Percentiles rank a stretch among this genome's conserved stretches.
Conservation (phyloP, 208 protist species). For the Trypanosoma scelopori region DNA sequence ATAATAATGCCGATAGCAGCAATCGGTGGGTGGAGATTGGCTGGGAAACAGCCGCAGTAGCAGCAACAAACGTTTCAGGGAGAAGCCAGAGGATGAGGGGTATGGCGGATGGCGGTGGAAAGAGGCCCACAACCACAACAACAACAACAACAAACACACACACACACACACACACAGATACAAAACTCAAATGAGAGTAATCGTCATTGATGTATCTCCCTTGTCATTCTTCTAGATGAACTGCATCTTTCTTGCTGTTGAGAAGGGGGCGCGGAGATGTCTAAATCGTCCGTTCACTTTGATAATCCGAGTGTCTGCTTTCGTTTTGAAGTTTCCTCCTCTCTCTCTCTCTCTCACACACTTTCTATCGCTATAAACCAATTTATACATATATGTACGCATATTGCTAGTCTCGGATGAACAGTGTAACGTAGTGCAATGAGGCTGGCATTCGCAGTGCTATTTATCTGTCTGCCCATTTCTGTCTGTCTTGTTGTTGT, state of each 20-base stretch:
- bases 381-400: not conserved
- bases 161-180: not conserved
- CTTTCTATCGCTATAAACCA: too few species aligned
- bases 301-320: too few species aligned
- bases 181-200: not conserved
- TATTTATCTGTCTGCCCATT: not conserved
- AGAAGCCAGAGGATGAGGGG: too few species aligned
- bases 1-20: not conserved
- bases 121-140: not conserved
- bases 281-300: too few species aligned
- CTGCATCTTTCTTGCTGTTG: conserved; percentile 21
- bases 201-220: not conserved
- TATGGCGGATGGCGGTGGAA: too few species aligned
- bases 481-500: not conserved
- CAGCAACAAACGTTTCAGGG: too few species aligned
- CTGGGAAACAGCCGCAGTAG: conserved; percentile 2
- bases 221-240: too few species aligned
- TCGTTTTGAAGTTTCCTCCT: conserved; percentile 11
- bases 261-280: not conserved
- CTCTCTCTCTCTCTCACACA: conserved; percentile 12
- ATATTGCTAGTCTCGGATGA: too few species aligned
- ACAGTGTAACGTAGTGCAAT: too few species aligned
- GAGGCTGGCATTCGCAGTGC: too few species aligned
- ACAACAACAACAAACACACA: not conserved
- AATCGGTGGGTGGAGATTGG: not conserved